These are phyloP conservation scores for Allium fistulosum DNA, from an alignment of 106 monocot species.

Conservation along the genomic window DNA sequence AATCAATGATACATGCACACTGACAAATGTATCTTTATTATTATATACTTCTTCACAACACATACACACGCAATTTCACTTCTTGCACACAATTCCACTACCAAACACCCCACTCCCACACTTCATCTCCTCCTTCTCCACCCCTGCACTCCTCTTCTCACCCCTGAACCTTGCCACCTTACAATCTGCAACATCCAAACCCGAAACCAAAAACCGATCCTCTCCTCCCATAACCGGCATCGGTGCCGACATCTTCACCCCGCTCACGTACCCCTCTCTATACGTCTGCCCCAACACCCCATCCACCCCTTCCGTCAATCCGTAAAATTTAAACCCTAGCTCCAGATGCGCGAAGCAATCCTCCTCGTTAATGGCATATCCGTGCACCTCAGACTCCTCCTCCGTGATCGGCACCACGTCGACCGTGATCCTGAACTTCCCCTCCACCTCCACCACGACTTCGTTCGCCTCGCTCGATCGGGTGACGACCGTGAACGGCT, in stretches of 20 bases:
- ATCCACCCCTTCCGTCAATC: conserved; percentile 10
- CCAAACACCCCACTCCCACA: not conserved
- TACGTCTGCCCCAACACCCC: conserved; percentile 56
- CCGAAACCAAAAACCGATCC: conserved; percentile 19
- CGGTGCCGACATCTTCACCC: conserved; percentile 20
- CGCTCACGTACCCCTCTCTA: conserved; percentile 14
- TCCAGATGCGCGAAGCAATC: conserved; percentile 50
- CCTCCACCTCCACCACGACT: conserved; percentile 15
- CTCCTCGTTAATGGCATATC: conserved; percentile 22
- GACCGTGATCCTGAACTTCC: conserved; percentile 1
- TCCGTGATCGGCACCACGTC: conserved; percentile 22
- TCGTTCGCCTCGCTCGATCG: conserved; percentile 16
- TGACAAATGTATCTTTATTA: too few species aligned
- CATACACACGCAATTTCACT: not conserved
- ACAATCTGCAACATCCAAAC: conserved; percentile 25
- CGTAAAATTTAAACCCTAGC: conserved; percentile 27
- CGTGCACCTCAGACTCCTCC: conserved; percentile 41
- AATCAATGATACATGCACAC: too few species aligned
- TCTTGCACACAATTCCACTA: not conserved
- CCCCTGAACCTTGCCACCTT: not conserved
- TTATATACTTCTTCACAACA: too few species aligned
- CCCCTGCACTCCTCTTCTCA: not conserved
- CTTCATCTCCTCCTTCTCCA: not conserved
- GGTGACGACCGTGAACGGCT: not conserved
- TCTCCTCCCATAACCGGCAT: conserved; percentile 54